Base-by-base conservation (phyloP, 768 basidiomycete species). In the Trametes maxima region DNA sequence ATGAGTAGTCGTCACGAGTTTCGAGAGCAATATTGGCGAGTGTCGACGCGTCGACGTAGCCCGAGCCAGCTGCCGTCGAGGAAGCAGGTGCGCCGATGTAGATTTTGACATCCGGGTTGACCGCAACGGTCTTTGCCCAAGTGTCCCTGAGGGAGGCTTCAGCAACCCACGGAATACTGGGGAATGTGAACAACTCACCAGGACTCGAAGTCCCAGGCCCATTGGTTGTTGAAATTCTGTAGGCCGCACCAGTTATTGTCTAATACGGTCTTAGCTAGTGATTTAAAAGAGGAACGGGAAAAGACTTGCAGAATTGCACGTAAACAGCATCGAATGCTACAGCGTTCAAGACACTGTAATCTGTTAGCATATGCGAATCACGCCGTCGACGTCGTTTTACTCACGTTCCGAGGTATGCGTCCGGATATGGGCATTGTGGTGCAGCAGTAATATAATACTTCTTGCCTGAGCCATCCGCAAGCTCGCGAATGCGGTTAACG, bases 301-400 rank as follows among this genome's bases (percentile, higher is more conserved):
- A 33, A 36, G 3, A 67, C 78, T 60, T 65, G 81, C 82, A 84
- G 69, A 90, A 87, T 70, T 88, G 88, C 39, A 89, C 87, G 68
- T 88, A 90, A 57, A 91, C 74, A 1, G 87, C 87, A 72, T 91
- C 89, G 65, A 90, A 91, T 7, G 70, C 78, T 7, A 82, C 87
- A 1, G 76, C 62, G 66, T 88, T 82, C 54, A 90, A 75, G 21
- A 87, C 84, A 7, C 76, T 76, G 21, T 5, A 42, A 16, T 3
- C 1, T 3, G 33, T 44, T 3, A 42, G 40, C 16, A 6, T 17
- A 14, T 7, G 5, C 43, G n/a, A 10, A 1, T 3, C 25, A 19
- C 6, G 5, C 7, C 25, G 12, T 33, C 1, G 28, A 13, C 12
- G 13, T 3, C n/a, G 3, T 1, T 2, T 6, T 5, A 60, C 65